Evolutionary conservation across 805 yeast species (phyloP), one percentile per base, ranked within the genome.

Genomic region (Barnettozyma wickerhamii): DNA sequence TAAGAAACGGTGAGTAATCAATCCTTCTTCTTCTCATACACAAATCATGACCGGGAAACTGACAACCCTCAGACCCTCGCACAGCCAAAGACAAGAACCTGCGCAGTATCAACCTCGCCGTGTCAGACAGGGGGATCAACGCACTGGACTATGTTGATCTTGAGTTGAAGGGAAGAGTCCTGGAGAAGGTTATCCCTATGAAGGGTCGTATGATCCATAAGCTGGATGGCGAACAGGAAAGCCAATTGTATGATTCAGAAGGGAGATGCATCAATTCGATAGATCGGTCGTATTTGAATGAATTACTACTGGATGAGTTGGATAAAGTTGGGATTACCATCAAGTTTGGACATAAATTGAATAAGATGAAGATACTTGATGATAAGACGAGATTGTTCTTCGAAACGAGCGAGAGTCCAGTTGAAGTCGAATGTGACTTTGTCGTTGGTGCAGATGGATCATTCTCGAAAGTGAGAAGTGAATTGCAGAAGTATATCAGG

Each of bases 141-240:
- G 84, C 96, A 0, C 62, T 90, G 55, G 63, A 69, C 42, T 71
- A 68, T 37, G 79, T 89, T 10, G 89, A 84, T 55, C 58, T 63
- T 1, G 71, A 65, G 12, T 68, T 88, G 68, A 77, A 83, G 10
- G 60, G 65, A 0, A 55, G 79, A 19, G 71, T 88, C 2, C 54
- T 84, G 46, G 62, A 67, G 24, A 74, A 75, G 31, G 74, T 85
- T 19, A 82, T 86, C 19, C 96, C 96, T 3, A 85, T 90, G 91
- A 65, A 74, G 31, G 96, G 95, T 2, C 69, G 97, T 32, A 88
- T 89, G 96, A 79, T 90, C 43, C 97, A 90, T 60, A 82, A 81
- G 47, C 37, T 63, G 12, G 52, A 68, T 10, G 95, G 95, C 0
- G 59, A 62, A 17, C 81, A 79, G 56, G 79, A 74, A 48, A 68